Base-by-base conservation (phyloP, 805 yeast genomes). In the Hanseniaspora guilliermondii region DNA sequence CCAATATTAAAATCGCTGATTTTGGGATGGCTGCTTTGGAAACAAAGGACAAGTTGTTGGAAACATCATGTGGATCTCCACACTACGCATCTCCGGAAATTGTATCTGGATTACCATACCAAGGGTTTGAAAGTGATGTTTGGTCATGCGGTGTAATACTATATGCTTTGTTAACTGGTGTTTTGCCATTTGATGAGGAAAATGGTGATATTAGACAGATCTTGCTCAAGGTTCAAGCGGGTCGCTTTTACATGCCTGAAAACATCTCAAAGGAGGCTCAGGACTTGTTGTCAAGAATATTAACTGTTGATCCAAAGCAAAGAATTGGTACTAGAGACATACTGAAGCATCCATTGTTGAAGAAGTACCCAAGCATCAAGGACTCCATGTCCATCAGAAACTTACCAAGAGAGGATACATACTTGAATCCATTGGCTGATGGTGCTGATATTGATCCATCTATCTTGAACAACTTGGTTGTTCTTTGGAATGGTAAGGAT, bases 1-100 rank as follows among this genome's bases (percentile, higher is more conserved):
- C 82, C 58, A 88, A 87, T 67, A 89, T 93, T 67, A 93, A 93
- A 68, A 87, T 93, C 60, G 98, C 98, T 9, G 98, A 93, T 69
- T 93, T 93, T 66, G 98, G 98, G 35, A 93, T 93, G 98, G 98
- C 98, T 17, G 97, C 98, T 6, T 72, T 93, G 46, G 97, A 93
- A 67, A 78, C 87, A 32, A 78, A 77, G 53, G 91, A 82, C 60
- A 80, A 84, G 61, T 70, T 91, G 63, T 73, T 93, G 56, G 97
- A 91, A 67, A 93, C 98, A 4, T 83, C 94, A 19, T 93, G 98
- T 69, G 98, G 98, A 1, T 88, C 97, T 17, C 98, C 98, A 8
- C 98, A 93, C 68, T 93, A 93, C 68, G 98, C 97, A 1, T 87
- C 96, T 9, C 98, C 98, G 0, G 98, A 93, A 67, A 91, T 93